Percentiles rank a stretch among this genome's conserved stretches.
Conservation (phyloP, 352 stramenopile genomes). For the Blastocystis sp. region DNA sequence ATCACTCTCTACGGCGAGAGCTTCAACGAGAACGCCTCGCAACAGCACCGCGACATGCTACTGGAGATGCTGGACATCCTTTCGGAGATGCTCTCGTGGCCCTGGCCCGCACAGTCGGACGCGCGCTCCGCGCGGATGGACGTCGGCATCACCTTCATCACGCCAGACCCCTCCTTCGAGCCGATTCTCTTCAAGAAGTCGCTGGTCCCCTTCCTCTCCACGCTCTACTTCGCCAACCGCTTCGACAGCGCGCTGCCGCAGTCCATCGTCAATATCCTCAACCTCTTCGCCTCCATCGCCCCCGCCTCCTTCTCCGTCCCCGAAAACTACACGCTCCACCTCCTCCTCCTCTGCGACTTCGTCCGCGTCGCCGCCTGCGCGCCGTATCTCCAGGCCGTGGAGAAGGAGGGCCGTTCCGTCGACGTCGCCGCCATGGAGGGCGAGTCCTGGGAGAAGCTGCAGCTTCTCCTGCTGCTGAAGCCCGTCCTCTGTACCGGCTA, state of each 20-base stretch:
- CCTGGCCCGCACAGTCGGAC: background rate
- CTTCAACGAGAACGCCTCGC: background rate
- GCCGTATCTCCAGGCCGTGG: background rate
- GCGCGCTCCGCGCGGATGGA: background rate
- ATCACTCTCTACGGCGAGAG: background rate
- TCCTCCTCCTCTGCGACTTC: background rate
- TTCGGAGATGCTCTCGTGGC: slow-evolving; percentile 7
- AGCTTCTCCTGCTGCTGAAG: slow-evolving; percentile 17
- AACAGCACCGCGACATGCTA: background rate
- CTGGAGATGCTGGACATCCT: background rate
- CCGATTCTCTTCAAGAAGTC: slow-evolving; percentile 21
- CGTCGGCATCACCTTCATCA: background rate
- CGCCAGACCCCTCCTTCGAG: slow-evolving; percentile 14
- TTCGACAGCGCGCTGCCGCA: slow-evolving; percentile 15
- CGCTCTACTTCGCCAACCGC: slow-evolving; percentile 18
- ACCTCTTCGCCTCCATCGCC: background rate
- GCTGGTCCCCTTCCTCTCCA: background rate
- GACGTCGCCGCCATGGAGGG: background rate
- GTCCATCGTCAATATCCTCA: background rate
- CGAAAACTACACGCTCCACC: slow-evolving; percentile 8
- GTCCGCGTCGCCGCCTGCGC: background rate
- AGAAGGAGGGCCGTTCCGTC: background rate
- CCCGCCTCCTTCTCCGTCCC: background rate
- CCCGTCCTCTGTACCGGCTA: slow-evolving; percentile 1
- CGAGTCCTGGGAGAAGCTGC: slow-evolving; percentile 16